Base-by-base conservation (phyloP, 1,139 yeast genomes). In the Ashbya aceris region DNA sequence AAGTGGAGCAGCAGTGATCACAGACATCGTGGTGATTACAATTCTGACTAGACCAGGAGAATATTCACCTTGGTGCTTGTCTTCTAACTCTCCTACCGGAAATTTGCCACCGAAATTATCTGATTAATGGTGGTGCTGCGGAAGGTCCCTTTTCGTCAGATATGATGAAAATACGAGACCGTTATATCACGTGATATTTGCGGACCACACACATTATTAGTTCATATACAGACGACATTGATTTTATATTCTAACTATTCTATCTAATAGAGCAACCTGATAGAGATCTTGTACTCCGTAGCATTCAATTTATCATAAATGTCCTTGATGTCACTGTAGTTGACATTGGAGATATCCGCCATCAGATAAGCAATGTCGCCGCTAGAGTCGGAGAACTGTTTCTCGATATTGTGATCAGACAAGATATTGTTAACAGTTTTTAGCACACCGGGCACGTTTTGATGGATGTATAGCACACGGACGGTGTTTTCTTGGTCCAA, bases 391-490 rank as follows among this genome's bases (percentile, higher is more conserved):
- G 96, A 82, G 68, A 81, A 91, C 71, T 91, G 99, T 69, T 91
- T 91, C 69, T 89, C 97, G 66, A 91, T 91, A 68, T 91, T 93
- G 73, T 93, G 93, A 65, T 82, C 81, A 47, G 95, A 84, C 65
- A 91, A 79, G 56, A 91, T 86, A 70, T 91, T 91, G 73, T 93
- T 91, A 59, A 91, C 98, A 36, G 96, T 87, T 66, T 87, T 84
- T 75, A 91, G 75, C 45, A 93, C 99, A 77, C 99, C 99, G 31
- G 99, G 98, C 56, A 93, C 96, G 68, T 91, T 91, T 67, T 85
- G 93, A 70, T 91, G 98, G 62, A 89, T 85, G 69, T 91, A 91
- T 59, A 93, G 74, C 35, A 91, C 96, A 71, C 98, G 85, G 53
- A 89, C 97, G 40, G 81, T 76, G 63, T 83, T 75, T 59, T 83